Conservation (phyloP, 148 eudicot genomes). For the Camellia japonica region DNA sequence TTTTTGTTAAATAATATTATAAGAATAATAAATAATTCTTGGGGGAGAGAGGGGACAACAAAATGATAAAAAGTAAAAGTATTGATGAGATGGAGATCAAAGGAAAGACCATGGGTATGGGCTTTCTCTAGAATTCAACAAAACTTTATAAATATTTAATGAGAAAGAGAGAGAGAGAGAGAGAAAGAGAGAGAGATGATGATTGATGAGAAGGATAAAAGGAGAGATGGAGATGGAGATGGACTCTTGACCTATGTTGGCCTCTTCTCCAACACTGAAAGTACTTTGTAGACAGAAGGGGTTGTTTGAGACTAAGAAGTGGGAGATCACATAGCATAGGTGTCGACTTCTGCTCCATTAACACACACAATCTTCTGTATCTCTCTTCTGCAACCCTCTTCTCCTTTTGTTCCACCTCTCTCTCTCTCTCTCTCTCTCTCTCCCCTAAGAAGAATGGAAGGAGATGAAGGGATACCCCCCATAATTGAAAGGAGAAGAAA, state of each 20-base stretch:
- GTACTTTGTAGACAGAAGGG: constrained; percentile 32
- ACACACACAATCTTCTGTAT: constrained; percentile 10
- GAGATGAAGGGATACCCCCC: constrained; percentile 22
- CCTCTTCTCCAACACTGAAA: constrained; percentile 34
- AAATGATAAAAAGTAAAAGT: constrained; percentile 3
- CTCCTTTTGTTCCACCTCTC: constrained; percentile 10
- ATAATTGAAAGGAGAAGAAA: constrained; percentile 28
- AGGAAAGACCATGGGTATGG: constrained; percentile 27
- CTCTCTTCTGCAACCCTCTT: neutral
- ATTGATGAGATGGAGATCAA: constrained; percentile 8
- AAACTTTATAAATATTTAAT: constrained; percentile 8
- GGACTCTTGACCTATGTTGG: constrained; percentile 27
- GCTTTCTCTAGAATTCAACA: constrained; percentile 30
- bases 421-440: constrained; percentile 7
- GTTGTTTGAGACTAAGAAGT: constrained; percentile 11
- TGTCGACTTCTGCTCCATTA: constrained; percentile 22
- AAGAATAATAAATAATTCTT: no score
- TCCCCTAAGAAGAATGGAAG: constrained; percentile 31
- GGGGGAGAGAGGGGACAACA: neutral
- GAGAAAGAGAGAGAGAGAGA: constrained; percentile 15
- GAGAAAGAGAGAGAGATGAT: neutral
- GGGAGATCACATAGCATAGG: constrained; percentile 20
- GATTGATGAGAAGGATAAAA: constrained; percentile 16
- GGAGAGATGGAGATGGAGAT: constrained; percentile 15
- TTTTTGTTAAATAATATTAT: no score